Evolutionary conservation across 345 rosid genomes (phyloP), one percentile per base, ranked within the genome.

Genomic region (Eucalyptus erythrocorys): DNA sequence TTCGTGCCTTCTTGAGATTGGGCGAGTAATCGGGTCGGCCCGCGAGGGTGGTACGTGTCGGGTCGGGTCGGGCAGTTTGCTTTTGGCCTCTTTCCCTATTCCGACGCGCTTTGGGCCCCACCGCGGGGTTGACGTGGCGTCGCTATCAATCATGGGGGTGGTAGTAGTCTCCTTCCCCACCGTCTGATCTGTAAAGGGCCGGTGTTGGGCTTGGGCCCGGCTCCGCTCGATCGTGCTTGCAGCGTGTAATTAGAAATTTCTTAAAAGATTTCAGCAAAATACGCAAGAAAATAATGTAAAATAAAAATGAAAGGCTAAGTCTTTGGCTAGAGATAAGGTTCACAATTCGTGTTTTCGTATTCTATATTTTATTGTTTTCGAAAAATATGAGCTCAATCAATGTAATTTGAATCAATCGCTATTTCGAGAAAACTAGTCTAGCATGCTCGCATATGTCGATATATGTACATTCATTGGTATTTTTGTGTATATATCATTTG

Each of bases 171-270:
- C 26, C 57, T 51, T 51, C 27, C 64, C 87, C 43, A 86, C 66
- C 66, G 87, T 50, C 87, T 19, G 87, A 50, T 86, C 87, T 51
- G 42, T 30, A 17, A 27, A 32, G n/a, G 87, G 34, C 32, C 68
- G 4, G 6, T 4, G 64, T 22, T 86, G 87, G 87, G 87, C 87
- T 76, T 76, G 82, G 82, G 82, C 82, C 82, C 61, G 81, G 81
- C 81, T 34, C 11, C 80, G 81, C 81, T 71, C 7, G 43, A 71
- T 30, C 79, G 12, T 8, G 80, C 80, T 32, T 32, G 26, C 13
- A n/a, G 11, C 81, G 3, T 34, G 32, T 13, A 30, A 59, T 59
- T 59, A 59, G 30, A 55, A 0, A 55, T 24, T 22, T 53, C 30
- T 55, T 24, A 24, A 24, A 9, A 55, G 30, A 55, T 55, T 55